Evolutionary conservation across 306 rosid genomes (phyloP).

Genomic region (Prunus fruticosa): DNA sequence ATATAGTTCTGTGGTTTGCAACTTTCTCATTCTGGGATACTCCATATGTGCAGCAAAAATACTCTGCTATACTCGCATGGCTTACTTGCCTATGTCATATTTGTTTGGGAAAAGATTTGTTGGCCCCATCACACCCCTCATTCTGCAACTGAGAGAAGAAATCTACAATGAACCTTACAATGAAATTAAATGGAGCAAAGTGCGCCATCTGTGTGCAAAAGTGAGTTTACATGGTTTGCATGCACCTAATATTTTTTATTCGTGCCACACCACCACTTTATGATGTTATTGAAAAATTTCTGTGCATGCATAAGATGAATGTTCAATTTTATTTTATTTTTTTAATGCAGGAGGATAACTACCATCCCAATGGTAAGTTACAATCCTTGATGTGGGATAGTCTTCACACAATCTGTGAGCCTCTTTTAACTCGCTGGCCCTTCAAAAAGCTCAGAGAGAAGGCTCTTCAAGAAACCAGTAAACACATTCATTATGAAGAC

Average conservation of each 20-base stretch:
- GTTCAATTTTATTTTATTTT: background rate
- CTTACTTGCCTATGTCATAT: constrained; percentile 71
- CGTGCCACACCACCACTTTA: background rate
- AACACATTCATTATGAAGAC: constrained; percentile 34
- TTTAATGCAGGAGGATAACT: constrained; percentile 20
- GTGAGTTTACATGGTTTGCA: constrained; percentile 5
- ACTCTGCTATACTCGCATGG: constrained; percentile 65
- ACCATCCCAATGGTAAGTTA: constrained; percentile 12
- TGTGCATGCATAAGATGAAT: background rate
- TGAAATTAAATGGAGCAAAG: constrained; percentile 49
- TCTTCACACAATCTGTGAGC: constrained; percentile 20
- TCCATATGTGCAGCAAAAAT: constrained; percentile 51
- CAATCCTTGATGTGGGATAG: constrained; percentile 32
- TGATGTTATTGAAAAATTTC: background rate
- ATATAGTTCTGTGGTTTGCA: background rate
- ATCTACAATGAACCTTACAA: constrained; percentile 41
- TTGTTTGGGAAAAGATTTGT: constrained; percentile 64
- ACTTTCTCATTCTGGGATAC: background rate
- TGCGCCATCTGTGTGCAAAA: constrained; percentile 59
- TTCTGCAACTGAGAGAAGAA: constrained; percentile 53
- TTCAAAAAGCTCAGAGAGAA: constrained; percentile 25
- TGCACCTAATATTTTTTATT: background rate
- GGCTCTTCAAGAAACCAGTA: constrained; percentile 11
- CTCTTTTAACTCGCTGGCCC: constrained; percentile 24
- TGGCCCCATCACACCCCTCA: constrained; percentile 67